Evolutionary conservation across 2,329 filamentous ascomycete species (phyloP).

Genomic region (Capronia coronata): DNA sequence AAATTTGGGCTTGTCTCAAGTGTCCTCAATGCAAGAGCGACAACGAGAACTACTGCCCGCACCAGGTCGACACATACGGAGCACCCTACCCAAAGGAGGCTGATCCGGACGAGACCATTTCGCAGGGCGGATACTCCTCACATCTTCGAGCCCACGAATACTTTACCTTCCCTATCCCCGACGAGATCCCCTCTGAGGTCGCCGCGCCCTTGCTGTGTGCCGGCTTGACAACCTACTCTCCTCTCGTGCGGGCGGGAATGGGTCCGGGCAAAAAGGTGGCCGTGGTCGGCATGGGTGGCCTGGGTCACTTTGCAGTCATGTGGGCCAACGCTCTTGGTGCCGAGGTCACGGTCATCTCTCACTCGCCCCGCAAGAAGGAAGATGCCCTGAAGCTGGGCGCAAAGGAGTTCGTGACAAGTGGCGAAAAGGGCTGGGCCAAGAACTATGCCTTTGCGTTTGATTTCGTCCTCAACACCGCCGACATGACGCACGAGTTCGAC

Average conservation of each 20-base stretch:
- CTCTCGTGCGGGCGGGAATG: slow-evolving; percentile 66
- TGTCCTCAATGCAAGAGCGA: slow-evolving; percentile 60
- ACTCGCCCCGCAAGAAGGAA: slow-evolving; percentile 54
- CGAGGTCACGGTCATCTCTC: slow-evolving; percentile 57
- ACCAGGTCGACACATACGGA: slow-evolving; percentile 48
- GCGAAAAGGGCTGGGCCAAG: slow-evolving; percentile 54
- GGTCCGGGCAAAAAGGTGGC: slow-evolving; percentile 55
- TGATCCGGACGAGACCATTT: slow-evolving; percentile 51
- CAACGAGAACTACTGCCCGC: slow-evolving; percentile 63
- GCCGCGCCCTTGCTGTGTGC: slow-evolving; percentile 58
- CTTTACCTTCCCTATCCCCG: slow-evolving; percentile 64
- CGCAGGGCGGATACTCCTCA: slow-evolving; percentile 60
- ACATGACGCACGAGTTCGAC: slow-evolving; percentile 63
- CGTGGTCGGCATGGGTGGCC: slow-evolving; percentile 50
- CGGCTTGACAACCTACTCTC: slow-evolving; percentile 72
- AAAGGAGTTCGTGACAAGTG: slow-evolving; percentile 54
- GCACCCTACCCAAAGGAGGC: slow-evolving; percentile 45
- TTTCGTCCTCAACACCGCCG: slow-evolving; percentile 67
- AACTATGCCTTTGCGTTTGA: slow-evolving; percentile 51
- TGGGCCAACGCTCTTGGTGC: slow-evolving; percentile 63
- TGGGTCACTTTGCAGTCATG: slow-evolving; percentile 65
- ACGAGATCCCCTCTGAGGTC: slow-evolving; percentile 52
- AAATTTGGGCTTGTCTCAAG: slow-evolving; percentile 58
- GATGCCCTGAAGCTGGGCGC: slow-evolving; percentile 55
- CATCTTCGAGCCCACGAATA: slow-evolving; percentile 71